A percentile compares a stretch with the other conserved stretches of the same genome.
phyloP scores from a whole-genome alignment of 768 basidiomycete genomes.

The Lactifluus rugatus region DNA sequence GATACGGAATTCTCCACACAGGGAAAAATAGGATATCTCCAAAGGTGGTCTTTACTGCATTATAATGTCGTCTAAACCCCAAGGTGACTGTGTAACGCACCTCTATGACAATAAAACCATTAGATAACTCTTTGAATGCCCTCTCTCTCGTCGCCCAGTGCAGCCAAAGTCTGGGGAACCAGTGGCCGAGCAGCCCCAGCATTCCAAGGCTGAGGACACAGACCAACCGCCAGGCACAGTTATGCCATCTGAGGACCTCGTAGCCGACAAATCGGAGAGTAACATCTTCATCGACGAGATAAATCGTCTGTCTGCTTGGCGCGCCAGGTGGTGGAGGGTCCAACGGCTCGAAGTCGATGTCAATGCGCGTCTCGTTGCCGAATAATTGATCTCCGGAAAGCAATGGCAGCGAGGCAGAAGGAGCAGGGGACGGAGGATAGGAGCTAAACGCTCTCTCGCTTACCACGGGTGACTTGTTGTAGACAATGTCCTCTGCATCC shows the following conservation, averaged over 20 bases:
- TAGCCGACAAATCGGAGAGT: slow-evolving; percentile 84
- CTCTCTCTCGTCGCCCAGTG: slow-evolving; percentile 76
- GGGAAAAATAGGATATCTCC: slow-evolving; percentile 75
- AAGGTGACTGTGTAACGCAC: slow-evolving; percentile 35
- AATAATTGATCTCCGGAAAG: slow-evolving; percentile 71
- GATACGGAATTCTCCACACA: slow-evolving; percentile 57
- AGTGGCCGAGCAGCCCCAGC: slow-evolving; percentile 76
- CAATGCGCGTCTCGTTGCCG: slow-evolving; percentile 73
- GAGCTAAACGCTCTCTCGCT: slow-evolving; percentile 67
- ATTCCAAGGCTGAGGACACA: slow-evolving; percentile 63
- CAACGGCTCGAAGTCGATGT: slow-evolving; percentile 55
- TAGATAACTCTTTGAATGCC: slow-evolving; percentile 59
- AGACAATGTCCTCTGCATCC: slow-evolving; percentile 29
- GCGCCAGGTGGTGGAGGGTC: slow-evolving; percentile 72
- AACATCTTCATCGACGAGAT: slow-evolving; percentile 83
- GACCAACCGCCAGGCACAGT: slow-evolving; percentile 58
- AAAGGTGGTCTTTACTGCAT: slow-evolving; percentile 58
- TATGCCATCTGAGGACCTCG: slow-evolving; percentile 52
- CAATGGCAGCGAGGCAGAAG: slow-evolving; percentile 49
- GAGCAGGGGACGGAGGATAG: slow-evolving; percentile 49
- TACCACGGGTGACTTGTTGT: slow-evolving; percentile 30
- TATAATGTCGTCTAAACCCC: slow-evolving; percentile 18
- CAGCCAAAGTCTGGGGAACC: slow-evolving; percentile 91
- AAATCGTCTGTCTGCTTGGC: slow-evolving; percentile 77
- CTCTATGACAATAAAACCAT: slow-evolving; percentile 84